Base-by-base conservation (phyloP, 2,329 filamentous ascomycete genomes). In the Penicillium sp. region DNA sequence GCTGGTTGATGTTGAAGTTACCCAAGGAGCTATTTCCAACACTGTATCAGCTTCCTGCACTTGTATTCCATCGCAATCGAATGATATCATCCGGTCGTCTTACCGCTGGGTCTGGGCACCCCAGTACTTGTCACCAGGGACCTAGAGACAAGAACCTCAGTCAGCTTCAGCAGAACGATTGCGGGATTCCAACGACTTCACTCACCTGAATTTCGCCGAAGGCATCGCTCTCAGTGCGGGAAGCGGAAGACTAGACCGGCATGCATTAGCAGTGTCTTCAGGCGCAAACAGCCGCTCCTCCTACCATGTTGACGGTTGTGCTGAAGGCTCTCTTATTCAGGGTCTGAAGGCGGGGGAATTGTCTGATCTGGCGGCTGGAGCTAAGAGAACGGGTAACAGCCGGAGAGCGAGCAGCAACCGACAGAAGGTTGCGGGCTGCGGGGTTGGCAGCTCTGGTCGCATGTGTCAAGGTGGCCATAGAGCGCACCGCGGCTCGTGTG, bases 1-100 rank as follows among this genome's bases (percentile, higher is more conserved):
- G 94, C 82, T 97, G 94, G 79, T 97, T 97, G 85, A 99, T 97
- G 75, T 88, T 88, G 83, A 99, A 99, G 82, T 99, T 99, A 76
- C 89, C 87, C 73, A 97, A 84, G 47, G 93, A 97, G 63, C 78
- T 79, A 52, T 59, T 43, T 33, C 39, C 41, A 49, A 42, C 13
- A 51, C 6, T 28, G 45, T 46, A 63, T 70, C 59, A 67, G 60
- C 52, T 60, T 50, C 45, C 45, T 47, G 36, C 44, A 28, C 12
- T 58, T 58, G 36, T 24, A 34, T 43, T 48, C 26, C 42, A 43
- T 28, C 12, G 26, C 13, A n/a, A 31, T 53, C 36, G 29, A 42
- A 44, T 49, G 29, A 29, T 36, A 31, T 52, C 42, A 31, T 45
- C 16, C 45, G 46, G 36, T 51, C 28, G 46, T 59, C 71, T 69